phyloP scores from a whole-genome alignment of 176 grass and related monocot genomes.

The Cocos nucifera region DNA sequence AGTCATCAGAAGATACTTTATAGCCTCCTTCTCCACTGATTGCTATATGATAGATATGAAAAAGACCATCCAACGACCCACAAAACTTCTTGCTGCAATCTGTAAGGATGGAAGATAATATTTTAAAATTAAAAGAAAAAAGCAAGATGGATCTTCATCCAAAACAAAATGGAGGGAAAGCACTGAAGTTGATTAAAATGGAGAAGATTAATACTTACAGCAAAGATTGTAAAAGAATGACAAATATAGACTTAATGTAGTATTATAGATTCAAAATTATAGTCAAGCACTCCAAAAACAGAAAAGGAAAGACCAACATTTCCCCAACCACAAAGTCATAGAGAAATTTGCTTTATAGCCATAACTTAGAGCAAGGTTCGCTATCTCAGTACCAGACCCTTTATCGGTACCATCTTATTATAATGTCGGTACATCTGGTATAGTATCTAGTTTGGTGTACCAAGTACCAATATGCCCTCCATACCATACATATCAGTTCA shows the following conservation, averaged over 20 bases:
- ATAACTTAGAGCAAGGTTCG: no score
- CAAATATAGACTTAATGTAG: background rate
- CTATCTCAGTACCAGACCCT: no score
- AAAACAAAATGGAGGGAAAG: no score
- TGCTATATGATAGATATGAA: constrained; percentile 92
- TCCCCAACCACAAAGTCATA: no score
- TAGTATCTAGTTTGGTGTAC: no score
- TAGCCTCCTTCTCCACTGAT: constrained; percentile 92
- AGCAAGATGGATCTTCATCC: background rate
- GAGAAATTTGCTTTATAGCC: no score
- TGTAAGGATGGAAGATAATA: constrained; percentile 24
- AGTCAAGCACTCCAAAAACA: background rate
- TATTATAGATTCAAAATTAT: no score
- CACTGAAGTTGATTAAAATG: background rate
- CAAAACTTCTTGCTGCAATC: constrained; percentile 82
- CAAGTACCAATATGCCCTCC: no score
- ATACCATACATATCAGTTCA: no score
- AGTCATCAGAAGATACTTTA: constrained; percentile 97
- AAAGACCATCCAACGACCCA: constrained; percentile 83
- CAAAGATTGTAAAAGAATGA: background rate
- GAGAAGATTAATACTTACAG: background rate
- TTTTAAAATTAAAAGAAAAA: background rate
- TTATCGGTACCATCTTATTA: no score
- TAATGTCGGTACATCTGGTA: no score
- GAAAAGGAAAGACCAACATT: background rate